Evolutionary conservation across 23 red algal genomes (phyloP).

Genomic region (Gracilariopsis chorda): DNA sequence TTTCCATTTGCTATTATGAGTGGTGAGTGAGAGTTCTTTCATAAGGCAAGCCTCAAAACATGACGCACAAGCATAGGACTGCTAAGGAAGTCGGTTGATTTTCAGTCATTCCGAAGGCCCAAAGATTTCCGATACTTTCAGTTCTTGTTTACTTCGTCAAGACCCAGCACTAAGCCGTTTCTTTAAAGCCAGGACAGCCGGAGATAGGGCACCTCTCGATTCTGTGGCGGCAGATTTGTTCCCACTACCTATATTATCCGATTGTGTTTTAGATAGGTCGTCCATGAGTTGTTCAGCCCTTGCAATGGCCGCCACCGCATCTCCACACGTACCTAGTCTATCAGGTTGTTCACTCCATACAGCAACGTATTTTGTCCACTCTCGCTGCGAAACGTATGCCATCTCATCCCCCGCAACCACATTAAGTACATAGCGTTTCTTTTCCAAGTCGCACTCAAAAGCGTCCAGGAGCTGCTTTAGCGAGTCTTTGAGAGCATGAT

Average conservation of each 20-base stretch:
- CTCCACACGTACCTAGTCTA: neutral
- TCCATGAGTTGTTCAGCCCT: neutral
- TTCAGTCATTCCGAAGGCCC: too few relatives aligned
- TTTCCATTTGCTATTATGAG: too few relatives aligned
- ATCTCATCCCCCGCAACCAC: neutral
- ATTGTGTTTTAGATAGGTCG: too few relatives aligned
- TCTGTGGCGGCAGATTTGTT: neutral
- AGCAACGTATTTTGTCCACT: neutral
- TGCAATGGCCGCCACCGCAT: neutral
- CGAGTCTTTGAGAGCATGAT: neutral
- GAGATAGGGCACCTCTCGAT: neutral
- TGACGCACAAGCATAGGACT: too few relatives aligned
- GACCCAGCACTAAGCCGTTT: neutral
- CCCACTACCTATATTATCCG: neutral
- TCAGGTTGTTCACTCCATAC: slow-evolving; percentile 1
- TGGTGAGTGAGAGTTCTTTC: too few relatives aligned
- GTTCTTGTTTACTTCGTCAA: too few relatives aligned
- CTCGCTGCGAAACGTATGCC: neutral
- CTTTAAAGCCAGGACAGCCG: neutral
- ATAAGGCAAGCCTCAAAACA: too few relatives aligned
- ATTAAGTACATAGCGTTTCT: neutral
- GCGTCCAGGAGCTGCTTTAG: neutral
- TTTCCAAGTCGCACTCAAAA: neutral
- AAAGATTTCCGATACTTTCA: too few relatives aligned
- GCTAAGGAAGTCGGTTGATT: too few relatives aligned